A percentile compares a stretch with the other conserved stretches of the same genome.
Evolutionary conservation across 2,329 filamentous ascomycete genomes (phyloP).

Genomic region (Atkinsonella texensis): DNA sequence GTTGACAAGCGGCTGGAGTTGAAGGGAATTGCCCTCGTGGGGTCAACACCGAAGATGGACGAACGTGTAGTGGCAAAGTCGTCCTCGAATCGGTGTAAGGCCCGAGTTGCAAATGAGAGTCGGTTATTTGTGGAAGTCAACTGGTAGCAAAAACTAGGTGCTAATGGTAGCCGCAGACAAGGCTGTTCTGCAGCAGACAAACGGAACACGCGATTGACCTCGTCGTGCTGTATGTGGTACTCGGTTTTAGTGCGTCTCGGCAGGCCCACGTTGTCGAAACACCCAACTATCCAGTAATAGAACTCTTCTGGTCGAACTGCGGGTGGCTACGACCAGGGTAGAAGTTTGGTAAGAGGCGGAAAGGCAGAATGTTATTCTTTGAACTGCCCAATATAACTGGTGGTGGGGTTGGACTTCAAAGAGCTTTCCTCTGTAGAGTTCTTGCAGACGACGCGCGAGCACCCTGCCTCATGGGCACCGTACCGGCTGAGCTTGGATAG

Average conservation of each 20-base stretch:
- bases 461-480: neutral
- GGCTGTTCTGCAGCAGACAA: neutral
- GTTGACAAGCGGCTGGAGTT: slow-evolving; percentile 47
- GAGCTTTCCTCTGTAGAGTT: neutral
- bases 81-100: slow-evolving; percentile 1
- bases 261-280: slow-evolving; percentile 3
- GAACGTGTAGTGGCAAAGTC: neutral
- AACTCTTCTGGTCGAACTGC: slow-evolving; percentile 1
- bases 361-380: slow-evolving; percentile 2
- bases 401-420: slow-evolving; percentile 1
- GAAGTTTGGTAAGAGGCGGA: slow-evolving; percentile 2
- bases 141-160: neutral
- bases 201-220: too few species aligned
- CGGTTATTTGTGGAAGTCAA: slow-evolving; percentile 6
- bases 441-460: neutral
- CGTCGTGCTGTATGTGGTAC: neutral
- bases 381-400: slow-evolving; percentile 2
- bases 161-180: neutral
- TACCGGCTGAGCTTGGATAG: too few species aligned
- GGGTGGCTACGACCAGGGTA: slow-evolving; percentile 9
- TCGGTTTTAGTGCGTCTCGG: neutral
- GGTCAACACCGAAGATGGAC: slow-evolving; percentile 27
- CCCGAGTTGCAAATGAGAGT: neutral
- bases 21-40: slow-evolving; percentile 38
- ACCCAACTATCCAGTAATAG: slow-evolving; percentile 1